Evolutionary conservation across 257 asterid species (phyloP).

Genomic region (Solanum virginianum): DNA sequence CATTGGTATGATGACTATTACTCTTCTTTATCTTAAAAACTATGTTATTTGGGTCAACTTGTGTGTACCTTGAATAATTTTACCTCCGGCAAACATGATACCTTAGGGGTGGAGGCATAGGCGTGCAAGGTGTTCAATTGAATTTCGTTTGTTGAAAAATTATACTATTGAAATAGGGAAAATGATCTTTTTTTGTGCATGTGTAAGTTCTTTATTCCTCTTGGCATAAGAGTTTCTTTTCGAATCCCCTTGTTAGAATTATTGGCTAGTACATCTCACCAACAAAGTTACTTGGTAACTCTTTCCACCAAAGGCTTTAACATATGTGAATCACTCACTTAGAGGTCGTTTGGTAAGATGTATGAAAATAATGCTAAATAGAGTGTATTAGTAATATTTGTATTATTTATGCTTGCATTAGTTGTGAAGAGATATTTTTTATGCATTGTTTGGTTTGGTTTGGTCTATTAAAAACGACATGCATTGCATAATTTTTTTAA

Average conservation of each 20-base stretch:
- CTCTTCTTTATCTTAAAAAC: not conserved
- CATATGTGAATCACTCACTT: not conserved
- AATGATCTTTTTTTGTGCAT: not conserved
- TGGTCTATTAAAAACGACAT: too few relatives aligned
- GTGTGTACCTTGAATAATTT: not conserved
- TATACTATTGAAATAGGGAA: not conserved
- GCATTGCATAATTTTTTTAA: too few relatives aligned
- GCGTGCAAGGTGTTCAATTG: not conserved
- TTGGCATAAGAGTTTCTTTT: not conserved
- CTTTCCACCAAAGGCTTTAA: not conserved
- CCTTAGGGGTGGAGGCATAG: not conserved
- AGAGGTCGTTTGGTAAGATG: too few relatives aligned
- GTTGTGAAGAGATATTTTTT: too few relatives aligned
- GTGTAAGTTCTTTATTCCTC: not conserved
- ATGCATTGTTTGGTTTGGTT: too few relatives aligned
- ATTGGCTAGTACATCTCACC: not conserved
- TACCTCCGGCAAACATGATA: not conserved
- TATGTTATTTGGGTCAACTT: not conserved
- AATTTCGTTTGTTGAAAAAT: not conserved
- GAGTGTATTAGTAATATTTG: too few relatives aligned
- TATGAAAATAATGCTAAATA: too few relatives aligned
- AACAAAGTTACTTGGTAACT: not conserved
- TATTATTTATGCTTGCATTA: too few relatives aligned
- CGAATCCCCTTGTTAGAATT: not conserved
- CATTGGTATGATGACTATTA: constrained; percentile 34